Base-by-base conservation (phyloP, 768 basidiomycete species). In the Tricholoma hemisulphureum region DNA sequence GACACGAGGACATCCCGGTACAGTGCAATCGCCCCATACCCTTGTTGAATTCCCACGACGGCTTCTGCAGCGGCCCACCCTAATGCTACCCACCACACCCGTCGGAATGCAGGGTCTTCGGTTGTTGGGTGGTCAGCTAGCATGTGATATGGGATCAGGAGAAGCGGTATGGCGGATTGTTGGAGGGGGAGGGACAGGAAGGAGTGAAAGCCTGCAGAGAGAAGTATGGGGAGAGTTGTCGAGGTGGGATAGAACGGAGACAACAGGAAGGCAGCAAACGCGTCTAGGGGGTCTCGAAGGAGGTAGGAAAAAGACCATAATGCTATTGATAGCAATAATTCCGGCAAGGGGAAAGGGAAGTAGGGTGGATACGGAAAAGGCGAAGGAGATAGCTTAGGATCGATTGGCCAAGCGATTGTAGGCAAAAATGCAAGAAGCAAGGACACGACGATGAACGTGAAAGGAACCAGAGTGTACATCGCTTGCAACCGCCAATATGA, bases 71-170 rank as follows among this genome's bases (percentile, higher is more conserved):
- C 71, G 11, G 88, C 87, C 86, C 87, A 91, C 0, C 88, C 88
- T 2, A 93, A 75, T 2, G 87, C 86, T 34, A 90, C 72, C 86
- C 86, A 90, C 89, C 91, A 92, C 3, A 88, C 82, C 28, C 83
- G 78, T 20, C 72, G 68, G 73, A 93, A 93, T 3, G 83, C 81
- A 1, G 74, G 65, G 60, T 85, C 77, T 55, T 70, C 73, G 77
- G 82, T 86, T 7, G 81, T 84, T 39, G 86, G 80, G 29, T 69
- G 73, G 50, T 76, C 67, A 58, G 66, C 65, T 26, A 66, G 63
- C 64, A 76, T 73, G 59, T 77, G 72, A 51, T 77, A 76, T 31
- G 79, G 79, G 49, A 85, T 75, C 34, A 78, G 75, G 14, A 86
- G 77, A 56, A 86, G 68, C 13, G 81, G 79, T 46, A 87, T 71